Evolutionary conservation across 139 green algal genomes (phyloP).

Genomic region (Chlorella vulgaris): DNA sequence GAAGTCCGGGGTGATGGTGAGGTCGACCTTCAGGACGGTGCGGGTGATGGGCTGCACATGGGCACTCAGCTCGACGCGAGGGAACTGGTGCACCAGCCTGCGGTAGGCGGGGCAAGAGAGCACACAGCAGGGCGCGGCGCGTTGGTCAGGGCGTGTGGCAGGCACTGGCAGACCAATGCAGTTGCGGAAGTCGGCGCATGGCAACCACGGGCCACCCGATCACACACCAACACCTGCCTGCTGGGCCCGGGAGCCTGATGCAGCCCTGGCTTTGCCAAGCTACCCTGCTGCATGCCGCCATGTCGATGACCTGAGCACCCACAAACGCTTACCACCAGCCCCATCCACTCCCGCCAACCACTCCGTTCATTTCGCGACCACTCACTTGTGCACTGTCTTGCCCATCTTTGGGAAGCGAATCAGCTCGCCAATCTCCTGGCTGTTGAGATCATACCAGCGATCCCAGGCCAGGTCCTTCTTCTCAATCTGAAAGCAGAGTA

Average conservation of each 20-base stretch:
- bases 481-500: conserved; percentile 64
- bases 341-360: too few relatives aligned
- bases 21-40: conserved; percentile 90
- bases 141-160: background rate
- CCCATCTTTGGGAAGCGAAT: conserved; percentile 95
- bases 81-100: conserved; percentile 94
- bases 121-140: too few relatives aligned
- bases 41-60: conserved; percentile 97
- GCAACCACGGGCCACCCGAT: too few relatives aligned
- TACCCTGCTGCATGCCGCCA: too few relatives aligned
- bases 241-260: too few relatives aligned
- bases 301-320: too few relatives aligned
- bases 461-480: conserved; percentile 97
- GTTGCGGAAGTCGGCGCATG: too few relatives aligned
- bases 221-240: too few relatives aligned
- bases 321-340: too few relatives aligned
- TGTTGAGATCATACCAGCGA: conserved; percentile 94
- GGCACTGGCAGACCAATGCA: too few relatives aligned
- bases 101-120: background rate
- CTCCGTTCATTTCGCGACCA: too few relatives aligned
- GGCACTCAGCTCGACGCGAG: conserved; percentile 90
- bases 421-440: conserved; percentile 92
- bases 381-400: conserved; percentile 87
- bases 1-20: conserved; percentile 98
- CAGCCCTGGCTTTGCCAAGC: too few relatives aligned